A percentile compares a stretch with the other conserved stretches of the same genome.
These are phyloP conservation scores for Chlorokybus atmophyticus DNA, from an alignment of 139 green algal genomes.

Conservation along the genomic window DNA sequence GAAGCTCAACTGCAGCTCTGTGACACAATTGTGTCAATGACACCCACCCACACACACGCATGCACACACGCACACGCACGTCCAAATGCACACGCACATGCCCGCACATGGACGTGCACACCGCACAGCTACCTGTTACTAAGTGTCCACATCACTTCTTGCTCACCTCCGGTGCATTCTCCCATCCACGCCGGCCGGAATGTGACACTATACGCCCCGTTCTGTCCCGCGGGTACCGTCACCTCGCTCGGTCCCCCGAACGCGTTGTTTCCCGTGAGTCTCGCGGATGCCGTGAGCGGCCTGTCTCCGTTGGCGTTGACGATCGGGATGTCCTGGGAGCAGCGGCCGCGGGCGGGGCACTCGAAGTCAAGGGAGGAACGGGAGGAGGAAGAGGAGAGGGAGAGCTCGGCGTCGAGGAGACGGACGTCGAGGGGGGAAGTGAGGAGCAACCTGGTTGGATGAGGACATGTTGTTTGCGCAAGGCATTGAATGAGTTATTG, in stretches of 20 bases:
- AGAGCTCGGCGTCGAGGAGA: conserved; percentile 52
- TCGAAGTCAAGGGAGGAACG: conserved; percentile 44
- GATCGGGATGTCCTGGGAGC: conserved; percentile 49
- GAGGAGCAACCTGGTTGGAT: conserved; percentile 48
- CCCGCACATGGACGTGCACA: no score
- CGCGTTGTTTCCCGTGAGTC: conserved; percentile 16
- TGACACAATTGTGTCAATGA: no score
- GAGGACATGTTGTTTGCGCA: conserved; percentile 44
- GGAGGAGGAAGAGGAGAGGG: conserved; percentile 11
- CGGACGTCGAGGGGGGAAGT: conserved; percentile 41
- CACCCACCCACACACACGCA: no score
- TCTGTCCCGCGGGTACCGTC: conserved; percentile 33
- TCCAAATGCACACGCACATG: no score
- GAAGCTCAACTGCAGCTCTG: conserved; percentile 53
- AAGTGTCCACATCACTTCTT: no score
- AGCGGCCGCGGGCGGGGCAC: conserved; percentile 29
- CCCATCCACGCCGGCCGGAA: no score
- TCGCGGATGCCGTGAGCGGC: conserved; percentile 30
- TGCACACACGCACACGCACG: no score
- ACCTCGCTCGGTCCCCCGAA: conserved; percentile 43
- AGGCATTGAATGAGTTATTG: no score
- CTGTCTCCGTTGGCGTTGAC: conserved; percentile 1
- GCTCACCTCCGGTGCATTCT: no score
- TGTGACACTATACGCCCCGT: conserved; percentile 38
- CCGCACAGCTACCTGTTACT: no score